phyloP scores from a whole-genome alignment of 1,284 basidiomycete genomes.

The Malassezia caprae region DNA sequence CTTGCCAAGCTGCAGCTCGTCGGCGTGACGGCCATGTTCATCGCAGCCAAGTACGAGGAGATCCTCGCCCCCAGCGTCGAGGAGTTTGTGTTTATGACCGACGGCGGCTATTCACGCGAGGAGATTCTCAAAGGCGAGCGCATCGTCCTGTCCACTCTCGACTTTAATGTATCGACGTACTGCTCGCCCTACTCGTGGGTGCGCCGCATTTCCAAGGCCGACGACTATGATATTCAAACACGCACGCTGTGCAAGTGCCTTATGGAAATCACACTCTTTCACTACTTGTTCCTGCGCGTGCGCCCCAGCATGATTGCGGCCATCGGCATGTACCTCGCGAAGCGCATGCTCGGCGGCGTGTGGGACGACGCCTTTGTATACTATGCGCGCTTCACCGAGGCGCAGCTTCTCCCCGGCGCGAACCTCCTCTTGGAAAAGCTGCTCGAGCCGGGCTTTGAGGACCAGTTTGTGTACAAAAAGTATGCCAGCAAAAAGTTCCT shows the following conservation, averaged over 20 bases:
- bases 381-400: constrained; percentile 85
- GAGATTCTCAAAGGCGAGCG: constrained; percentile 94
- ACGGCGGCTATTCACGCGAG: constrained; percentile 70
- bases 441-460: constrained; percentile 65
- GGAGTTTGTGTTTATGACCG: constrained; percentile 60
- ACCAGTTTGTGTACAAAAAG: constrained; percentile 86
- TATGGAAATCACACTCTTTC: constrained; percentile 88
- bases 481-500: constrained; percentile 88
- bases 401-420: constrained; percentile 74
- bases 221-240: constrained; percentile 93
- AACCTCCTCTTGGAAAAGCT: constrained; percentile 75
- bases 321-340: constrained; percentile 69
- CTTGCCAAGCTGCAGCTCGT: constrained; percentile 59
- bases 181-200: constrained; percentile 99
- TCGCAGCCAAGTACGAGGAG: constrained; percentile 57
- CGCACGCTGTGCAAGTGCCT: constrained; percentile 86
- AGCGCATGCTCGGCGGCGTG: constrained; percentile 46
- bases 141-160: constrained; percentile 71
- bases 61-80: constrained; percentile 46
- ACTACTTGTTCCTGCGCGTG: constrained; percentile 82
- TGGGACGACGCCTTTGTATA: constrained; percentile 74
- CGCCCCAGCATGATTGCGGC: constrained; percentile 94
- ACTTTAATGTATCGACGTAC: constrained; percentile 91
- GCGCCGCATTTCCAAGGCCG: constrained; percentile 88
- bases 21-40: constrained; percentile 60